A percentile compares a stretch with the other conserved stretches of the same genome.
phyloP scores from a whole-genome alignment of 2,329 filamentous ascomycete genomes.

The Paramyrothecium sp. region DNA sequence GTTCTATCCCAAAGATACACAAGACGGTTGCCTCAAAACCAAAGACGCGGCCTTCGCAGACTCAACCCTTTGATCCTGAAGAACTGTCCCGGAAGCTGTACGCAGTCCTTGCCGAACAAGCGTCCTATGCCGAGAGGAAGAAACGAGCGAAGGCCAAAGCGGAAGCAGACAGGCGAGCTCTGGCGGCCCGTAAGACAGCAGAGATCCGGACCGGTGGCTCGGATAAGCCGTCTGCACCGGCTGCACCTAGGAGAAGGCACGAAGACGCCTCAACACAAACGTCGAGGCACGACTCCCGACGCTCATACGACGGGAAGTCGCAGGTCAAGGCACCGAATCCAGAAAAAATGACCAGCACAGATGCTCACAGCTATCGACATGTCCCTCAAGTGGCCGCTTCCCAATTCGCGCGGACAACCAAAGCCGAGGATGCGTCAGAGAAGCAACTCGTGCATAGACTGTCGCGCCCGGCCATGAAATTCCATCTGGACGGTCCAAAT shows the following conservation, averaged over 20 bases:
- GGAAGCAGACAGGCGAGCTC: slow-evolving; percentile 1
- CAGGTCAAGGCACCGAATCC: not conserved
- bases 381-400: slow-evolving; percentile 52
- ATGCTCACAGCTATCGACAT: slow-evolving; percentile 39
- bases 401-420: slow-evolving; percentile 55
- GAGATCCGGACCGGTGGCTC: slow-evolving; percentile 8
- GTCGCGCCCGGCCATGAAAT: slow-evolving; percentile 39
- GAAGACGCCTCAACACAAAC: slow-evolving; percentile 5
- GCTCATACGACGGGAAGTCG: slow-evolving; percentile 4
- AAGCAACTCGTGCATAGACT: slow-evolving; percentile 39
- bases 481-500: slow-evolving; percentile 32
- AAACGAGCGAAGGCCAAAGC: slow-evolving; percentile 24
- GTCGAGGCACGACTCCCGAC: slow-evolving; percentile 18
- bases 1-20: not conserved
- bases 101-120: slow-evolving; percentile 49
- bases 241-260: not conserved
- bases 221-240: slow-evolving; percentile 1
- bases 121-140: slow-evolving; percentile 35
- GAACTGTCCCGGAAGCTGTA: slow-evolving; percentile 54
- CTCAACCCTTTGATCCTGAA: slow-evolving; percentile 47
- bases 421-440: slow-evolving; percentile 24
- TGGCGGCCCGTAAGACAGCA: not conserved
- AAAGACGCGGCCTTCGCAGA: slow-evolving; percentile 12
- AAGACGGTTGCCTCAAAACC: not conserved
- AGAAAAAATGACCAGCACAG: slow-evolving; percentile 13